These are phyloP conservation scores for Colletotrichum limetticola DNA, from an alignment of 2,329 filamentous ascomycete species.

Conservation along the genomic window DNA sequence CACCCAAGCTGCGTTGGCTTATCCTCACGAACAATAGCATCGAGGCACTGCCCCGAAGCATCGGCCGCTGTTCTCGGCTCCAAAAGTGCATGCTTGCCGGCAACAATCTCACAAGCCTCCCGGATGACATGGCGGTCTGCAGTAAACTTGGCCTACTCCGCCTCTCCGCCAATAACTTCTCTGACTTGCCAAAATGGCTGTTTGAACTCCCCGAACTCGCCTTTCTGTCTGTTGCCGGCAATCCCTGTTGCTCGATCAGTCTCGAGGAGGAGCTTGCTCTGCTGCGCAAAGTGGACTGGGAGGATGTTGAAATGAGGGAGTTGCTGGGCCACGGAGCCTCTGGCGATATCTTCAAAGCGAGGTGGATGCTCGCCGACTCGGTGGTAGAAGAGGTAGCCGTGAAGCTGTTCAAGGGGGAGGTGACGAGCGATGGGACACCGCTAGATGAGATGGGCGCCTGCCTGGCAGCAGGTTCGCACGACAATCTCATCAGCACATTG, in stretches of 20 bases:
- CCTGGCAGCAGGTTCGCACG: conserved; percentile 56
- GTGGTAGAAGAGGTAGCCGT: conserved; percentile 53
- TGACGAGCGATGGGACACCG: conserved; percentile 59
- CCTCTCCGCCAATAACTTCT: conserved; percentile 54
- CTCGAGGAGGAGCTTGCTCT: conserved; percentile 31
- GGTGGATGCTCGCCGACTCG: conserved; percentile 44
- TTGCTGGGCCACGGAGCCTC: conserved; percentile 57
- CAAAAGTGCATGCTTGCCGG: conserved; percentile 62
- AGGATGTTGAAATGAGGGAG: conserved; percentile 50
- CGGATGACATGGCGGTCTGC: conserved; percentile 55
- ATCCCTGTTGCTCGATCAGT: conserved; percentile 50
- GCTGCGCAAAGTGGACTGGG: conserved; percentile 53
- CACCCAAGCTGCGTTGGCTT: conserved; percentile 56
- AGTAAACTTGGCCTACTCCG: conserved; percentile 55
- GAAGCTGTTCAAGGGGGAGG: conserved; percentile 59
- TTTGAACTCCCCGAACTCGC: conserved; percentile 56
- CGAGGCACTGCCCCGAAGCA: conserved; percentile 49
- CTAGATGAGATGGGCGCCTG: conserved; percentile 61
- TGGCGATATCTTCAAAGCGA: conserved; percentile 55
- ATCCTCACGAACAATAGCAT: conserved; percentile 60
- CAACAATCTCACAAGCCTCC: conserved; percentile 52
- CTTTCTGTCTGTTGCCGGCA: conserved; percentile 59
- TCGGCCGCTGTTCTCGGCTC: conserved; percentile 53
- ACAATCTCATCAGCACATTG: conserved; percentile 56
- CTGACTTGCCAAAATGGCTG: conserved; percentile 53